Evolutionary conservation across 371 early-diverging fungal species (phyloP), one percentile per base, ranked within the genome.

Genomic region (Blakeslea trispora): DNA sequence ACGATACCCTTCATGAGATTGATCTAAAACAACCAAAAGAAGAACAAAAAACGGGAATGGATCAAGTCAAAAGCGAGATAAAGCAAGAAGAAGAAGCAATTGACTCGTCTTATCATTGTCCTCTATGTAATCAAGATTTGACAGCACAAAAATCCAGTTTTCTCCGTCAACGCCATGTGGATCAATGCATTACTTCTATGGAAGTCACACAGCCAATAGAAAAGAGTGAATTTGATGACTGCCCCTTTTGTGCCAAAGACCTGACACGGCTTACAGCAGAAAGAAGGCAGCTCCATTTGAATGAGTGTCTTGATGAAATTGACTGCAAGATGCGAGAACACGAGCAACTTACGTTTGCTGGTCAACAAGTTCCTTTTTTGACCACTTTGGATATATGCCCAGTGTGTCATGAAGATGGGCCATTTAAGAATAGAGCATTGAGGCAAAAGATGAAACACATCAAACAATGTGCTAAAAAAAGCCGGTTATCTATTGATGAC

Each of bases 191-290:
- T 11, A 22, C 41, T n/a, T n/a, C n/a, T n/a, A n/a, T n/a, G n/a
- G 1, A 0, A 22, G 9, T n/a, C n/a, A 22, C 50, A n/a, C 34
- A 15, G 15, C 15, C 53, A 14, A 37, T 57, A 37, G 35, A 34
- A 44, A n/a, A 40, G 9, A 23, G 53, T 21, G 71, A 65, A 28
- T 59, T 61, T 34, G 50, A 56, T 10, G 55, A 60, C 17, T 74
- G 77, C 42, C 24, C 73, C 9, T 64, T 76, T 34, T 77, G 77
- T 35, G 64, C 64, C 15, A 71, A 74, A 34, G 44, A 66, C 18
- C 49, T 74, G 1, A 39, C 44, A 0, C 53, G 39, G 9, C 55
- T 61, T 14, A 54, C 55, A n/a, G 34, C 55, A 19, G n/a, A 31
- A 1, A 50, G 59, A 17, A 48, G 45, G 21, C 65, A 66, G 21